A percentile compares a stretch with the other conserved stretches of the same genome.
Evolutionary conservation across 441 rosid genomes (phyloP).

Genomic region (Isatis lusitanica): DNA sequence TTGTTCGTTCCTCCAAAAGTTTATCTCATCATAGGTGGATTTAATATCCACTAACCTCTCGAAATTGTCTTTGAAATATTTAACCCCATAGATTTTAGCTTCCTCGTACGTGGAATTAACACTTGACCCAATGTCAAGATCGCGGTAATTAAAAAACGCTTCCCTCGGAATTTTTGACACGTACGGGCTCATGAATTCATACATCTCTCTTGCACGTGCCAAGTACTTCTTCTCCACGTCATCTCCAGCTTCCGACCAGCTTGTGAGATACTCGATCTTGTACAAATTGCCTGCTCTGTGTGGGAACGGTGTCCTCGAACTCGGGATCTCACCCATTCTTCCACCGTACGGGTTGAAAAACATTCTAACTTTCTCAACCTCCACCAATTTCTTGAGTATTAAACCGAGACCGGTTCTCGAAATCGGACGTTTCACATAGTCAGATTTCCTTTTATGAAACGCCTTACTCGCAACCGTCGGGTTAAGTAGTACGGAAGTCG

Average conservation of each 20-base stretch:
- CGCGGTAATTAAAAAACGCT: conserved; percentile 40
- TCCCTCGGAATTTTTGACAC: conserved; percentile 45
- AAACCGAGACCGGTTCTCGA: conserved; percentile 29
- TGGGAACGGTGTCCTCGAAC: conserved; percentile 39
- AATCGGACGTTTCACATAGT: conserved; percentile 37
- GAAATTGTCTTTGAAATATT: conserved; percentile 28
- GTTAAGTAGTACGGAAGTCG: conserved; percentile 31
- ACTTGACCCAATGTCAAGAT: conserved; percentile 42
- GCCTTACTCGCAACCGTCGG: not conserved
- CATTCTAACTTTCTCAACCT: conserved; percentile 31
- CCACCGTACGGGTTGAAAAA: conserved; percentile 49
- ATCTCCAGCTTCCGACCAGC: conserved; percentile 31
- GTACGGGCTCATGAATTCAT: conserved; percentile 39
- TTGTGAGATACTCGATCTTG: conserved; percentile 36
- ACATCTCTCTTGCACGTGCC: conserved; percentile 43
- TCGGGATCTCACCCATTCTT: conserved; percentile 41
- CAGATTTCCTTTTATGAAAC: conserved; percentile 44
- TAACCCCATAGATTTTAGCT: conserved; percentile 33
- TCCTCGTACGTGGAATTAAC: conserved; percentile 28
- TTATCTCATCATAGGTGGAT: not conserved
- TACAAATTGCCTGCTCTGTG: conserved; percentile 44
- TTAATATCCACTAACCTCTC: conserved; percentile 21
- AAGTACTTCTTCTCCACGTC: conserved; percentile 25
- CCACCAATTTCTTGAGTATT: conserved; percentile 36
- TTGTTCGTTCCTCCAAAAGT: conserved; percentile 36